Base-by-base conservation (phyloP, 2,329 filamentous ascomycete species). In the Trichocomaceae sp. region DNA sequence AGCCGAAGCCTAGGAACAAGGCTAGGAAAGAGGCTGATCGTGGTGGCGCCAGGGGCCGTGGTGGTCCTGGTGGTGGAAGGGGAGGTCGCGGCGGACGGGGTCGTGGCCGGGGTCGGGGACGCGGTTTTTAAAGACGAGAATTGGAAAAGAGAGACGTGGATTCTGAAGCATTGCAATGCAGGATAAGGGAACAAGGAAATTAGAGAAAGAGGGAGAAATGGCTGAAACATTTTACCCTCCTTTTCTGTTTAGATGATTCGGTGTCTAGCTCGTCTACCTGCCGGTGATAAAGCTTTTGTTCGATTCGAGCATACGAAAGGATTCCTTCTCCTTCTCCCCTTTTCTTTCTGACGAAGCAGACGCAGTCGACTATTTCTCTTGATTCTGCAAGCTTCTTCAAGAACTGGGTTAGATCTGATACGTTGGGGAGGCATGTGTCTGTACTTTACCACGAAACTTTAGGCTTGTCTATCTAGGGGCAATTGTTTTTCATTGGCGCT, bases 1-100 rank as follows among this genome's bases (percentile, higher is more conserved):
- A 90, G 66, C 90, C 92, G 50, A 99, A 99, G 80, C 92, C 93
- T 58, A 97, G 97, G 87, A 99, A 99, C 78, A 99, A 99, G 84
- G 92, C 93, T 23, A 84, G 92, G 69, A 99, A 99, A 81, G 93
- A 97, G 77, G 81, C 69, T 42, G 74, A 76, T 51, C 77, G 85
- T 47, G 74, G 78, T 45, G 69, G 76, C 47, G 69, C 75, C 19
- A 70, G 76, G 22, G 74, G 75, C 10, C 74, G 77, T 39, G 72
- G 79, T 37, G 71, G 53, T 8, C 46, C 35, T 12, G 15, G 53
- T 12, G 15, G 53, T 12, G 53, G 54, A 44, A 79, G 44, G 71
- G 75, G 41, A 63, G 77, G 50, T 70, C 78, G 26, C 78, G 83
- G 57, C 74, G 80, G 17, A 65, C 74, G 47, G 35, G 54, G 47